Evolutionary conservation across 495 filamentous ascomycete genomes (phyloP).

Genomic region (Cudoniella acicularis): DNA sequence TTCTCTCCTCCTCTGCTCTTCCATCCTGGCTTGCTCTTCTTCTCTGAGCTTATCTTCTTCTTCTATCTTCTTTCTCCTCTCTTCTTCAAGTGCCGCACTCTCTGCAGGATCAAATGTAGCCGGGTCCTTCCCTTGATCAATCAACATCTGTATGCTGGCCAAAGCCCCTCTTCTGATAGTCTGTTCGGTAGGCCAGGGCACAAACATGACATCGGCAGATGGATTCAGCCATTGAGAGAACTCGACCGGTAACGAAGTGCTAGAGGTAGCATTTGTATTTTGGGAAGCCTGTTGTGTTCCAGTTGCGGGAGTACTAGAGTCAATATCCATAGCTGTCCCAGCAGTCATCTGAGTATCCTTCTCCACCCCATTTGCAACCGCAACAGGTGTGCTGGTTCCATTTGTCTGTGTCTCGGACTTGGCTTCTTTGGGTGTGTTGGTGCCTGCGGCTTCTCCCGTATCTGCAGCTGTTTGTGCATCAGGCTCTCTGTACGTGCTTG

Average conservation of each 20-base stretch:
- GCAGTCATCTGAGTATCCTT: not conserved
- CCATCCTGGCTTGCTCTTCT: conserved; percentile 27
- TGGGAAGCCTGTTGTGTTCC: conserved; percentile 2
- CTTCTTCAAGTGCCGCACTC: conserved; percentile 41
- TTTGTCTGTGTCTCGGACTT: conserved; percentile 20
- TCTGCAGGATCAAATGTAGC: conserved; percentile 50
- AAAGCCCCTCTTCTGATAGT: conserved; percentile 61
- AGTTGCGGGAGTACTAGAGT: conserved; percentile 4
- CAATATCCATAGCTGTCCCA: conserved; percentile 19
- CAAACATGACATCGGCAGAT: conserved; percentile 41
- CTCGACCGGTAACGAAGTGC: not conserved
- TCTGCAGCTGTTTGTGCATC: conserved; percentile 23
- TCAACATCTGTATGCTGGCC: conserved; percentile 50
- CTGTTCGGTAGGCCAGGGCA: conserved; percentile 66
- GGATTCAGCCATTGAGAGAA: conserved; percentile 9
- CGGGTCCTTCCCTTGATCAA: conserved; percentile 55
- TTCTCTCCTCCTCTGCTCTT: conserved; percentile 20
- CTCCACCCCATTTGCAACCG: conserved; percentile 5
- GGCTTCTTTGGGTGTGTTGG: conserved; percentile 19
- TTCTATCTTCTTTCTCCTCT: conserved; percentile 40
- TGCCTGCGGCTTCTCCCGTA: conserved; percentile 23
- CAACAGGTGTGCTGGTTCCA: conserved; percentile 19
- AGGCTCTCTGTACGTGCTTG: conserved; percentile 45
- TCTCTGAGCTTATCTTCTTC: conserved; percentile 37
- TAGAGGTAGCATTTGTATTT: conserved; percentile 1